Evolutionary conservation across 352 stramenopile species (phyloP), one percentile per base, ranked within the genome.

Genomic region (Phytopythium kandeliae): DNA sequence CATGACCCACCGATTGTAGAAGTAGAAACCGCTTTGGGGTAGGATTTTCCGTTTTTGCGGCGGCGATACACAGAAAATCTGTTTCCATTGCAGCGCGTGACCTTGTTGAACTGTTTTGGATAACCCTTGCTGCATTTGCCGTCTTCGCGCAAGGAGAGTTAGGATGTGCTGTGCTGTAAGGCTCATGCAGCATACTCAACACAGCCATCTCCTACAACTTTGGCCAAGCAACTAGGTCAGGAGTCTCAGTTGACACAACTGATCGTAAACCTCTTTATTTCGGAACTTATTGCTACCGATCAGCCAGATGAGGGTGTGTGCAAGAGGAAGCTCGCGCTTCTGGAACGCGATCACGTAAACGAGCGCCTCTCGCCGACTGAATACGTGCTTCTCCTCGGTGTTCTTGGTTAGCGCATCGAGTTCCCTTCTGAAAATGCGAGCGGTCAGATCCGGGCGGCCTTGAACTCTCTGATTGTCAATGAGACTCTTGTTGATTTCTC

Each of bases 311-410:
- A 79, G 42, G 0, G 73, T 63, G 41, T 83, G 71, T 10, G 50
- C 57, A 42, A 78, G 66, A 0, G 63, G 62, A n/a, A 69, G 47
- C 9, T 65, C 71, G 4, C 67, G 46, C 50, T 82, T 82, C 48
- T 78, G 62, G 34, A 74, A 82, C 42, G 74, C 68, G 42, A 82
- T 63, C 0, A 64, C 55, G 28, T 62, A 50, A 5, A 65, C 41
- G 17, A 53, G 37, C 9, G 42, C 68, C 9, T 59, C 49, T n/a
- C 38, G 13, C 12, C 58, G 16, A 13, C 68, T 65, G 45, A 74
- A 65, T 16, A 67, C 54, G 13, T 56, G 36, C 34, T 61, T 62
- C 17, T 58, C 41, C 13, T 35, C 55, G 34, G 73, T 54, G 25
- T 65, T 44, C 7, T 31, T 19, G 10, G 35, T 5, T 3, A 48